Evolutionary conservation across 192 early-diverging fungal species (phyloP), one percentile per base, ranked within the genome.

Genomic region (Coemansia sp.): DNA sequence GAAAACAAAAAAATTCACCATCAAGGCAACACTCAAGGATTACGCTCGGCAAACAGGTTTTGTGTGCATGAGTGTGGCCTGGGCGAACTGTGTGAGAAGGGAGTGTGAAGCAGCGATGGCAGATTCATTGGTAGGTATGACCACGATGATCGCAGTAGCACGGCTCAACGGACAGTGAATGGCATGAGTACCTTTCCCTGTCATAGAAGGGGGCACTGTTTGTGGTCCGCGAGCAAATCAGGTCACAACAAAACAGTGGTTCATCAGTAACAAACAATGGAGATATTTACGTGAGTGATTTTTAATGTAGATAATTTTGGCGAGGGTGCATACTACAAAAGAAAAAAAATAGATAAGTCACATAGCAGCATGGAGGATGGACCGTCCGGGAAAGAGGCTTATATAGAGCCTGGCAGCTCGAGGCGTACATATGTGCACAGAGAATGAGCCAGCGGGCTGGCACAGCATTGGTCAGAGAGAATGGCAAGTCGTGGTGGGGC

Each of bases 381-480:
- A 12, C 27, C 24, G 24, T 52, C 50, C 24, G 11, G n/a, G 50
- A 29, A 29, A 29, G 24, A 29, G 50, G 13, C 50, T 52, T 52
- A 52, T 27, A 52, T 47, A 47, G 9, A 24, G 2, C 7, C 22
- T 52, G 50, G 10, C 50, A 24, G 50, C 10, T 12, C 11, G 15
- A 7, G 15, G n/a, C 18, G n/a, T 30, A 30, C 18, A 10, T 10
- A 29, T 10, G 50, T 52, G 50, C 24, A 29, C 11, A 7, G 50
- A 52, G 27, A 11, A 52, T 1, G 50, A 52, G 50, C 50, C 50
- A 52, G 3, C 50, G 29, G 50, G 24, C 24, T 15, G 50, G 50
- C 50, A 24, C 50, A 52, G 50, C 50, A 52, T 52, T 52, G 50
- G 50, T 27, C 50, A 13, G n/a, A n/a, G 24, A 22, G 50, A 52